phyloP scores from a whole-genome alignment of 176 grass and related monocot species.

The Avena sativa region DNA sequence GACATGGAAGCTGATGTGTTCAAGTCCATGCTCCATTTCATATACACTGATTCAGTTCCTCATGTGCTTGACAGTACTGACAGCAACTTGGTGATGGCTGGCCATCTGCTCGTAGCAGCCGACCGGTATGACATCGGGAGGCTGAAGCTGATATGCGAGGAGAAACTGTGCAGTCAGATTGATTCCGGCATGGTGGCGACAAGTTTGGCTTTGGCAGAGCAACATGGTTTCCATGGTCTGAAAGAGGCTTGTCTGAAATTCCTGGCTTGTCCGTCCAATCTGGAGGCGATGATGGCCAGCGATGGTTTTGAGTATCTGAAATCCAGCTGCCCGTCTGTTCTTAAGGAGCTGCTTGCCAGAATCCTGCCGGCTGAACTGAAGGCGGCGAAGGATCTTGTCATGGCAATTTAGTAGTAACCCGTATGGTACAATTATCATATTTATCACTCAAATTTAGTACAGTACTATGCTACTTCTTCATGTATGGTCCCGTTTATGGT shows the following conservation, averaged over 20 bases:
- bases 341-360: background rate
- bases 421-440: too few species aligned
- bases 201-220: background rate
- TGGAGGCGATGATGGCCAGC: background rate
- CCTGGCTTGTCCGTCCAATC: background rate
- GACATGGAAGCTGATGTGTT: slow-evolving; percentile 1
- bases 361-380: background rate
- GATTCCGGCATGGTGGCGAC: background rate
- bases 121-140: background rate
- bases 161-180: background rate
- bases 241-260: background rate
- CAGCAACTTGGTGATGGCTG: background rate
- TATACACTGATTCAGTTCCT: background rate
- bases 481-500: too few species aligned
- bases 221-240: background rate
- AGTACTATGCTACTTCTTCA: too few species aligned
- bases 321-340: slow-evolving; percentile 7
- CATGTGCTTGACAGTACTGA: background rate
- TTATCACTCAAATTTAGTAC: too few species aligned
- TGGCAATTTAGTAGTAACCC: background rate
- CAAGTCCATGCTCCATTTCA: background rate
- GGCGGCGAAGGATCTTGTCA: background rate
- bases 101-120: background rate
- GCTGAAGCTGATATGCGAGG: background rate
- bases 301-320: slow-evolving; percentile 1